Percentiles rank a stretch among this genome's conserved stretches.
Evolutionary conservation across 2,329 filamentous ascomycete species (phyloP).

Genomic region (Aspergillus sp.): DNA sequence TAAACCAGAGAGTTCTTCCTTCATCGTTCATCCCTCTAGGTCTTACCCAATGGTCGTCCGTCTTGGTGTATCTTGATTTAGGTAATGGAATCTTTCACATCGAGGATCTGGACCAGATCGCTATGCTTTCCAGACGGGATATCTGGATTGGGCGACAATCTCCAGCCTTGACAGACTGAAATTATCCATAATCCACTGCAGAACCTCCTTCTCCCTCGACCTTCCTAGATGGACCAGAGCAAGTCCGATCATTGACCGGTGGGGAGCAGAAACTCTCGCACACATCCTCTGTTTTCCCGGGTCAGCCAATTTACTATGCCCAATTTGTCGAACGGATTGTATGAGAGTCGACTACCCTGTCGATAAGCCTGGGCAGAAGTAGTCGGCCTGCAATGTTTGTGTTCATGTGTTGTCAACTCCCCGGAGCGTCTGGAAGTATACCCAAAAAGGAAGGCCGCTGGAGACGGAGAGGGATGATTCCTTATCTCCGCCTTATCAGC

Average conservation of each 20-base stretch:
- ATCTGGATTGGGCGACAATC: neutral
- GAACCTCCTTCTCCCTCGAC: neutral
- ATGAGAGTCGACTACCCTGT: too few species aligned
- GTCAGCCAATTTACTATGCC: too few species aligned
- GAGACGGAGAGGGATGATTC: constrained; percentile 13
- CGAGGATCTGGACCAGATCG: neutral
- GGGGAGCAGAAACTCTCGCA: neutral
- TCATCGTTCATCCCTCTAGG: neutral
- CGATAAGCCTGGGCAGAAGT: too few species aligned
- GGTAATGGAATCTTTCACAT: neutral
- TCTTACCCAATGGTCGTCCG: neutral
- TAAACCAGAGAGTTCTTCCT: neutral
- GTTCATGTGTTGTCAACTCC: too few species aligned
- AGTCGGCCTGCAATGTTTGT: too few species aligned
- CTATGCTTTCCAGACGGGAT: neutral
- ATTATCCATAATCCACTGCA: neutral
- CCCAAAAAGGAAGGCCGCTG: constrained; percentile 21
- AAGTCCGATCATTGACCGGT: neutral
- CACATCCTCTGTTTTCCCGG: neutral
- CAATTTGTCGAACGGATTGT: too few species aligned
- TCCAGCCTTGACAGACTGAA: neutral
- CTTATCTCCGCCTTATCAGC: constrained; percentile 5
- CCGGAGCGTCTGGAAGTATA: neutral
- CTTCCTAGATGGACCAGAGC: neutral
- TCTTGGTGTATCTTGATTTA: neutral